Conservation (phyloP, 176 grass and related monocot species). For the Oryza nivara region DNA sequence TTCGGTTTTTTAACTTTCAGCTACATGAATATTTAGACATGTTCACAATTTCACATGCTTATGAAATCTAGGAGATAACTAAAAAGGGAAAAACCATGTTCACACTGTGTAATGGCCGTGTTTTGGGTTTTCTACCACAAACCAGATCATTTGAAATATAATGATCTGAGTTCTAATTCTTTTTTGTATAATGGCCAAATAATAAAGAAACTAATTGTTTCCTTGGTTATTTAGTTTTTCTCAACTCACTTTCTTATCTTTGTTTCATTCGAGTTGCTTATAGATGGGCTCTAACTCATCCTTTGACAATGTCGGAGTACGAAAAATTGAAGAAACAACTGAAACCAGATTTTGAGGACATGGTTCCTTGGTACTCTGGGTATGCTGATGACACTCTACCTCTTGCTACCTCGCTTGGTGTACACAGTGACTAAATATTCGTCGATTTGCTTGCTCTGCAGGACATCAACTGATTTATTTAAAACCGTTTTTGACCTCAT, state of each 20-base stretch:
- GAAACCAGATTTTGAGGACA: constrained; percentile 98
- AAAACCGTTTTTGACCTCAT: constrained; percentile 99
- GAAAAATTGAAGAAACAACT: constrained; percentile 95
- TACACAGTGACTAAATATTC: constrained; percentile 19
- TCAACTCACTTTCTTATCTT: constrained; percentile 17
- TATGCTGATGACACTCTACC: constrained; percentile 48
- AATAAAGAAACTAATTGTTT: constrained; percentile 14
- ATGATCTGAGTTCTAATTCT: no score
- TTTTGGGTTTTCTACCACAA: no score
- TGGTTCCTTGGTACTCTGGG: constrained; percentile 99
- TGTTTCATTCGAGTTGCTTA: constrained; percentile 32
- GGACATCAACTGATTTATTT: constrained; percentile 97
- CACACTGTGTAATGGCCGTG: neutral
- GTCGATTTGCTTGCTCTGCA: constrained; percentile 42
- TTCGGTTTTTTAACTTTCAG: constrained; percentile 19
- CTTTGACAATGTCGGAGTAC: constrained; percentile 79
- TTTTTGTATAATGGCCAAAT: neutral
- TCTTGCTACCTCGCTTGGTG: constrained; percentile 42
- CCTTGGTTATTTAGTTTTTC: constrained; percentile 16
- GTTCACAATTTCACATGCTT: neutral
- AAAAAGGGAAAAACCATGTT: neutral
- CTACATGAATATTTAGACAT: constrained; percentile 33
- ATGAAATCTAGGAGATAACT: constrained; percentile 10
- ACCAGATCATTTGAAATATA: no score
- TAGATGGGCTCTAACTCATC: constrained; percentile 94